A percentile compares a stretch with the other conserved stretches of the same genome.
Evolutionary conservation across 2,329 filamentous ascomycete species (phyloP).

Genomic region (Pezicula radicicola): DNA sequence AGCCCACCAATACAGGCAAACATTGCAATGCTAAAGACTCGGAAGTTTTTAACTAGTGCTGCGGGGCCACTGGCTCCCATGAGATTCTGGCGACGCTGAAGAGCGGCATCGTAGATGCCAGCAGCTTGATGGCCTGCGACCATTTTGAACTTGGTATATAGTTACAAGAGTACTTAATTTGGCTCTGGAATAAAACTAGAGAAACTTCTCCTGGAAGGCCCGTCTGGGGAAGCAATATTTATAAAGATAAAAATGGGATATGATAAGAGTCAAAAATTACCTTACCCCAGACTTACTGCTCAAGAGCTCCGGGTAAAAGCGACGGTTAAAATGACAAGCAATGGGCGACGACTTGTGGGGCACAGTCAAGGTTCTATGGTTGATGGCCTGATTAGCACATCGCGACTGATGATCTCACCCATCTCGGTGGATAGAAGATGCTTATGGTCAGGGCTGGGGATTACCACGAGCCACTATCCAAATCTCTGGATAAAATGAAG

Average conservation of each 20-base stretch:
- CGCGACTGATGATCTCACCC: too few species aligned
- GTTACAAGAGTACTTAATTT: neutral
- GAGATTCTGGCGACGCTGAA: conserved; percentile 47
- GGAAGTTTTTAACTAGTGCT: conserved; percentile 56
- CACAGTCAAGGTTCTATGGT: too few species aligned
- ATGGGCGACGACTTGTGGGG: neutral
- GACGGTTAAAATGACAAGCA: conserved; percentile 8
- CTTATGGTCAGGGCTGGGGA: too few species aligned
- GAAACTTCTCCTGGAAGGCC: conserved; percentile 1
- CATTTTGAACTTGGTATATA: conserved; percentile 9
- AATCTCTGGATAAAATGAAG: conserved; percentile 5
- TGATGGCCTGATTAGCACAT: neutral
- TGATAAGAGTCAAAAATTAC: too few species aligned
- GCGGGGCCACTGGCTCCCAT: conserved; percentile 50
- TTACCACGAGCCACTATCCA: too few species aligned
- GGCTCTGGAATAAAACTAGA: neutral
- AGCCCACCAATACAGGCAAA: conserved; percentile 63
- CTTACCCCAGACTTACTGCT: neutral
- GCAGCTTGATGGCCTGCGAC: conserved; percentile 25
- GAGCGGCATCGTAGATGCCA: conserved; percentile 47
- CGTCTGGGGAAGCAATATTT: conserved; percentile 4
- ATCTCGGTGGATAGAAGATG: too few species aligned
- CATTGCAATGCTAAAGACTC: conserved; percentile 56
- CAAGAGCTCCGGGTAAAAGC: conserved; percentile 18
- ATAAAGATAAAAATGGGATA: too few species aligned